These are phyloP conservation scores for Claviceps pazoutovae DNA, from an alignment of 2,329 filamentous ascomycete species.

Conservation along the genomic window DNA sequence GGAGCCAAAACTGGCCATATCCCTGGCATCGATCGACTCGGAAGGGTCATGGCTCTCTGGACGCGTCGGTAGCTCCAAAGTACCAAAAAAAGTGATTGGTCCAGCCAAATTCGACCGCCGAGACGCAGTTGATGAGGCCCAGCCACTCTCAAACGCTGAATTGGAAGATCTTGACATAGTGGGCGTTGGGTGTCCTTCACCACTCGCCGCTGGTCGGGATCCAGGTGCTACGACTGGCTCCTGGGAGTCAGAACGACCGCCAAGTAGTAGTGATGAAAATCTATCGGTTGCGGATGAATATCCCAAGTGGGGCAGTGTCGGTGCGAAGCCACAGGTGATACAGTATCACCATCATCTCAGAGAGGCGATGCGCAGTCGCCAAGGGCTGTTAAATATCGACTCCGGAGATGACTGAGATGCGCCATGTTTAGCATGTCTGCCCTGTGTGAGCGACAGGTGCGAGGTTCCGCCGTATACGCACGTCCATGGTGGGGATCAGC, in stretches of 20 bases:
- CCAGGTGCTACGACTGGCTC: conserved; percentile 18
- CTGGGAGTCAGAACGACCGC: conserved; percentile 34
- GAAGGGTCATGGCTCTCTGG: conserved; percentile 94
- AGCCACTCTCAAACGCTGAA: too few relatives aligned
- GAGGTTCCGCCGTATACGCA: background rate
- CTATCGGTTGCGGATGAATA: conserved; percentile 28
- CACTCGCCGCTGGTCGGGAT: conserved; percentile 18
- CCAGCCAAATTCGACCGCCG: conserved; percentile 18
- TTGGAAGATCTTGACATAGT: conserved; percentile 44
- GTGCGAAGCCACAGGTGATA: conserved; percentile 40
- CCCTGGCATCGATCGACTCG: conserved; percentile 84
- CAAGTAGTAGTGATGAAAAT: conserved; percentile 39
- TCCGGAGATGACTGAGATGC: conserved; percentile 20
- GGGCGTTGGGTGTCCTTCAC: conserved; percentile 64
- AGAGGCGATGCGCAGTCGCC: conserved; percentile 35
- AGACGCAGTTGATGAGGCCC: conserved; percentile 9
- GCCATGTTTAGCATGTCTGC: conserved; percentile 9
- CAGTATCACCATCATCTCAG: conserved; percentile 34
- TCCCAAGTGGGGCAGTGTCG: conserved; percentile 38
- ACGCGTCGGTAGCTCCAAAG: conserved; percentile 37
- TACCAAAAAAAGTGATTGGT: conserved; percentile 31
- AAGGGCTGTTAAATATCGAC: conserved; percentile 34
- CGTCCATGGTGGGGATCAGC: too few relatives aligned
- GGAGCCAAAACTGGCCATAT: conserved; percentile 61
- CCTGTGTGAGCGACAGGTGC: background rate